Evolutionary conservation across 2,329 filamentous ascomycete genomes (phyloP).

Genomic region (Ophiostoma pallidulum): DNA sequence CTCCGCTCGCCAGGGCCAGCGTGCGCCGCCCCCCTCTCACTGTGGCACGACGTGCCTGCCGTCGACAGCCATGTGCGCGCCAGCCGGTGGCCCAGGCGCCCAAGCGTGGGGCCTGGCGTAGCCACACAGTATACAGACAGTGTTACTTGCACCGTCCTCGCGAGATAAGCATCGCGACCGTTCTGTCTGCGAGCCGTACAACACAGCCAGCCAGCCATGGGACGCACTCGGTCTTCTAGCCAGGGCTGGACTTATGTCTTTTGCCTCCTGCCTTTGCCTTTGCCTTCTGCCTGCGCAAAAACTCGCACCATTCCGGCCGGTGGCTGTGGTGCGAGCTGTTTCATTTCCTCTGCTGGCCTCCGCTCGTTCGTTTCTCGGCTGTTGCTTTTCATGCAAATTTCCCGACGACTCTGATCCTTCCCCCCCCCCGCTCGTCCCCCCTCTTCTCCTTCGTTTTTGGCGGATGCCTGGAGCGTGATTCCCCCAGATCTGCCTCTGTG

Average conservation of each 20-base stretch:
- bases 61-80: background rate
- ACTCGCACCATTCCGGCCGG: constrained; percentile 7
- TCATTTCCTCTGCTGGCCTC: constrained; percentile 1
- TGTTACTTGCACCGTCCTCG: background rate
- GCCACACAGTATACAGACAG: constrained; percentile 1
- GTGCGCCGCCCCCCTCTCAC: constrained; percentile 5
- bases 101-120: constrained; percentile 1
- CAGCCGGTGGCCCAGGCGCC: constrained; percentile 4
- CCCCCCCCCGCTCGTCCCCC: too few relatives aligned
- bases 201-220: too few relatives aligned
- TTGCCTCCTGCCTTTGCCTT: background rate
- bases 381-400: too few relatives aligned
- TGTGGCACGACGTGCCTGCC: constrained; percentile 8
- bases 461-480: constrained; percentile 1
- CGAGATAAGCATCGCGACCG: constrained; percentile 5
- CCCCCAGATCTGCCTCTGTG: too few relatives aligned
- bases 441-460: background rate
- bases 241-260: background rate
- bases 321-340: constrained; percentile 5
- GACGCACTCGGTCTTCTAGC: too few relatives aligned
- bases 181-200: too few relatives aligned
- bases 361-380: background rate
- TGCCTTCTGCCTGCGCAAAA: constrained; percentile 3
- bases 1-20: too few relatives aligned
- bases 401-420: too few relatives aligned